Percentiles rank a stretch among this genome's conserved stretches.
Evolutionary conservation across 1,284 basidiomycete genomes (phyloP).

Genomic region (Ceratorhiza oryzae-sativae): DNA sequence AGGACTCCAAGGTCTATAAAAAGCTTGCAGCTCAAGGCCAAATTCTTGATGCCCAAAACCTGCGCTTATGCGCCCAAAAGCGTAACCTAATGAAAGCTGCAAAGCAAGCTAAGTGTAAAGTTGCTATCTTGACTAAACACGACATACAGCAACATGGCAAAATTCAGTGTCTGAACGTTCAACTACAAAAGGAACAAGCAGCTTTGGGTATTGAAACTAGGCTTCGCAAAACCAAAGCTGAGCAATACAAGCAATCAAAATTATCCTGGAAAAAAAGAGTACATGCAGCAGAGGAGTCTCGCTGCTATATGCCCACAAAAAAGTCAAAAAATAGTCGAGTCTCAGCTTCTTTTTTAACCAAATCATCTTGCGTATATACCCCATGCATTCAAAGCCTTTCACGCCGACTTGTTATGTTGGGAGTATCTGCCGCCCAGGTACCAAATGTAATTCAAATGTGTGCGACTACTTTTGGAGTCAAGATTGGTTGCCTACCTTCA

Average conservation of each 20-base stretch:
- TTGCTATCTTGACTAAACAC: too few species aligned
- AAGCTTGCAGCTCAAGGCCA: too few species aligned
- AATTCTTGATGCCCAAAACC: too few species aligned
- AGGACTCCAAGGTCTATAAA: too few species aligned
- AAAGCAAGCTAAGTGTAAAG: too few species aligned
- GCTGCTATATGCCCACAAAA: conserved; percentile 22
- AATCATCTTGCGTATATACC: neutral
- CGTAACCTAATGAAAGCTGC: too few species aligned
- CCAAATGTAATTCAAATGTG: conserved; percentile 26
- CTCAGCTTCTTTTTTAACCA: neutral
- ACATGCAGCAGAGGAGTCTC: conserved; percentile 5
- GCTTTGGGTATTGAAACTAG: too few species aligned
- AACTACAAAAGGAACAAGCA: too few species aligned
- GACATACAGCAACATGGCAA: too few species aligned
- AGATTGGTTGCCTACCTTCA: neutral
- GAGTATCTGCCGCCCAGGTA: conserved; percentile 8
- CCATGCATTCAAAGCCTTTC: neutral
- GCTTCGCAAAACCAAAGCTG: too few species aligned
- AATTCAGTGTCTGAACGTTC: too few species aligned
- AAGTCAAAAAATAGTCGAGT: neutral
- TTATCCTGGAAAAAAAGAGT: neutral
- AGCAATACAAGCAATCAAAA: neutral
- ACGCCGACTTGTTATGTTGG: conserved; percentile 12
- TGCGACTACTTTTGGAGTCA: conserved; percentile 7
- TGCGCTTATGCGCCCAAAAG: too few species aligned